Evolutionary conservation across 2,329 filamentous ascomycete species (phyloP).

Genomic region (Passalora sequoiae): DNA sequence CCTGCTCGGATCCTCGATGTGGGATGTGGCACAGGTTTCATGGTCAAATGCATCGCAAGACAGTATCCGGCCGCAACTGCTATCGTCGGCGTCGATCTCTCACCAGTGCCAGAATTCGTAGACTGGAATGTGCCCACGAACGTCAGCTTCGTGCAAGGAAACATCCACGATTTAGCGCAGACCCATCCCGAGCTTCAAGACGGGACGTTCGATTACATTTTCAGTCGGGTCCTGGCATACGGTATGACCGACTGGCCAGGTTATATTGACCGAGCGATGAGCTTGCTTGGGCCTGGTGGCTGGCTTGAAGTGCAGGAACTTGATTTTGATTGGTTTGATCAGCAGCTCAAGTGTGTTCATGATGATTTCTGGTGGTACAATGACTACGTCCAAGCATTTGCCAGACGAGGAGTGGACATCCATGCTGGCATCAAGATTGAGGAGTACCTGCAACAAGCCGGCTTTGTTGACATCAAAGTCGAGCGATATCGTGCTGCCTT

Average conservation of each 20-base stretch:
- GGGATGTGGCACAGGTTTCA: conserved; percentile 26
- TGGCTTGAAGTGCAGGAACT: conserved; percentile 16
- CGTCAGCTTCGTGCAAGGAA: conserved; percentile 6
- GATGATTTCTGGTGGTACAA: not conserved
- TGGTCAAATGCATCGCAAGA: conserved; percentile 24
- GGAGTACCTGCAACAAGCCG: not conserved
- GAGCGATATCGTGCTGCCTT: not conserved
- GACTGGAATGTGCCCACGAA: not conserved
- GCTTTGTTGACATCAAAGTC: not conserved
- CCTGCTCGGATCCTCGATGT: conserved; percentile 16
- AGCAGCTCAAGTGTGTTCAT: not conserved
- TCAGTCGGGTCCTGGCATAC: conserved; percentile 11
- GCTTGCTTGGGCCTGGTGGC: conserved; percentile 13
- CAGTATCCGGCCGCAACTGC: conserved; percentile 25
- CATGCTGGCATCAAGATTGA: conserved; percentile 2
- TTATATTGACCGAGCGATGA: conserved; percentile 6
- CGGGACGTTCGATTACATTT: conserved; percentile 13
- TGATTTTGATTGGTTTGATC: not conserved
- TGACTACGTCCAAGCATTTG: not conserved
- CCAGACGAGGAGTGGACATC: not conserved
- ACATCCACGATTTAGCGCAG: conserved; percentile 4
- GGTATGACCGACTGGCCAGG: conserved; percentile 17
- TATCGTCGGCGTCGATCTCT: conserved; percentile 33
- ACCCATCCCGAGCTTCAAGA: not conserved
- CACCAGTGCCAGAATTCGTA: conserved; percentile 10